Evolutionary conservation across 2,329 filamentous ascomycete genomes (phyloP).

Genomic region (Pochonia chlamydosporia): DNA sequence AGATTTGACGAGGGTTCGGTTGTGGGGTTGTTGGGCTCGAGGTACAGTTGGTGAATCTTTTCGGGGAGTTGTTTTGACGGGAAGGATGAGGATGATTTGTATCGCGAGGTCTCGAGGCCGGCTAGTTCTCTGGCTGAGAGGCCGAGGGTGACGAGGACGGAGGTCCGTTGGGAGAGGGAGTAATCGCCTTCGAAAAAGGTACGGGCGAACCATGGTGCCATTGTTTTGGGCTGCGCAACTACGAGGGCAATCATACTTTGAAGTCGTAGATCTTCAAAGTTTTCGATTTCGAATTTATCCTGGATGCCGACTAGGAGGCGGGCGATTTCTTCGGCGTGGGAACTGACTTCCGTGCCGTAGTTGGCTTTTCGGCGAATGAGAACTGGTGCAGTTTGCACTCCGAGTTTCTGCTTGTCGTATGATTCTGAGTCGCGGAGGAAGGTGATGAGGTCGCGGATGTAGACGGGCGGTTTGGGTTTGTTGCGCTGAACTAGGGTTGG

Average conservation of each 20-base stretch:
- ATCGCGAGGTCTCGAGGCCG: constrained; percentile 59
- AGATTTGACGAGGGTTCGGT: constrained; percentile 24
- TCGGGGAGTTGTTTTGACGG: constrained; percentile 75
- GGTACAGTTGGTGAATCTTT: constrained; percentile 67
- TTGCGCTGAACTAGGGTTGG: constrained; percentile 78
- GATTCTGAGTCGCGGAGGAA: constrained; percentile 77
- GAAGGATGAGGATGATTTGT: constrained; percentile 52
- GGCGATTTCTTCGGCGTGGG: constrained; percentile 78
- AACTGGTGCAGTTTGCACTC: constrained; percentile 66
- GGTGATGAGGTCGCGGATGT: constrained; percentile 76
- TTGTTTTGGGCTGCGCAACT: constrained; percentile 65
- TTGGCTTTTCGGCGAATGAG: constrained; percentile 84
- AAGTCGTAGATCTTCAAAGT: constrained; percentile 69
- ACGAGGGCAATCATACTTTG: constrained; percentile 80
- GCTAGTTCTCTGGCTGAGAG: constrained; percentile 79
- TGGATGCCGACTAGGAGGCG: constrained; percentile 72
- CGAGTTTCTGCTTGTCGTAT: constrained; percentile 78
- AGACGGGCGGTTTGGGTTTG: constrained; percentile 80
- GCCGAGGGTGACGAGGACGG: constrained; percentile 76
- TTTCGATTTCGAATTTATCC: constrained; percentile 75
- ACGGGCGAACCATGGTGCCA: constrained; percentile 79
- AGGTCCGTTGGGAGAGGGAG: constrained; percentile 76
- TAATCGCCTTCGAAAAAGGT: constrained; percentile 91
- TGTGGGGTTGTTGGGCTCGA: constrained; percentile 25
- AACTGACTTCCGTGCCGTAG: constrained; percentile 81